A percentile compares a stretch with the other conserved stretches of the same genome.
These are phyloP conservation scores for Ceratonia siliqua DNA, from an alignment of 306 rosid species.

Conservation along the genomic window DNA sequence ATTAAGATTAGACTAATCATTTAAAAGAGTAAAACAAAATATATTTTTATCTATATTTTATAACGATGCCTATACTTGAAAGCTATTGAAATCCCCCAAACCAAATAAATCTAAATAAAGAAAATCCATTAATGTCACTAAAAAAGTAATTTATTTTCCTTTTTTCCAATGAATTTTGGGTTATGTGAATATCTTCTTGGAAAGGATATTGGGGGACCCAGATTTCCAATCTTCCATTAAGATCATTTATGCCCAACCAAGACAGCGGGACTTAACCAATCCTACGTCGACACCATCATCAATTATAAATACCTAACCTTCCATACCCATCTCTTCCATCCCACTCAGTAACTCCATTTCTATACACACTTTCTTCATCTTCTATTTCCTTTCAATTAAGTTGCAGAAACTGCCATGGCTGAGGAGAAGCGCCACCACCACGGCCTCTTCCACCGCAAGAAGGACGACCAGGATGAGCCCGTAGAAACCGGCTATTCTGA, in stretches of 20 bases:
- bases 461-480: slow-evolving; percentile 40
- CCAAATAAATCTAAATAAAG: no score
- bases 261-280: slow-evolving; percentile 15
- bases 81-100: no score
- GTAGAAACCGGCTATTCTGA: slow-evolving; percentile 8
- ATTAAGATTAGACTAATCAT: no score
- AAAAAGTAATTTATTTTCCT: no score
- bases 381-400: background rate
- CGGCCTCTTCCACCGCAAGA: slow-evolving; percentile 53
- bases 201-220: background rate
- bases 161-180: no score
- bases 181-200: background rate
- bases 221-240: background rate
- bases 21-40: no score
- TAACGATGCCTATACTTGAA: no score
- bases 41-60: no score
- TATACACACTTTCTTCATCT: background rate
- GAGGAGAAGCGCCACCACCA: slow-evolving; percentile 59
- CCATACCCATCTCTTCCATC: slow-evolving; percentile 18
- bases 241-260: slow-evolving; percentile 33
- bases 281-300: background rate
- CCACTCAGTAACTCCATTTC: slow-evolving; percentile 6
- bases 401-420: slow-evolving; percentile 45
- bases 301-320: slow-evolving; percentile 32
- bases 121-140: no score